Base-by-base conservation (phyloP, 768 basidiomycete genomes). In the Strobilomyces confusus region DNA sequence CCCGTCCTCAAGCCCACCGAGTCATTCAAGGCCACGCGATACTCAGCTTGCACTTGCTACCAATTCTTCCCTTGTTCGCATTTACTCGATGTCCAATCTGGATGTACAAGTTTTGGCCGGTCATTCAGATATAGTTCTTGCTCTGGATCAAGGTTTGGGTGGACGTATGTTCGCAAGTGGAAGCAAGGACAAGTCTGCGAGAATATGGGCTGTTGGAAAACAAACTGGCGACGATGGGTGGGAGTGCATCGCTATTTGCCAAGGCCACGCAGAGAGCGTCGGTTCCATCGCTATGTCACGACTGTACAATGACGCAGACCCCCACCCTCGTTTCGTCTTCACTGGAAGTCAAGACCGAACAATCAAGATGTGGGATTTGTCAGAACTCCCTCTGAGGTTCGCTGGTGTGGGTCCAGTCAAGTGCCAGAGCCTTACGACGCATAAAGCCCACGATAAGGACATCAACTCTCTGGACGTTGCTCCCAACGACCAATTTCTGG, bases 291-390 rank as follows among this genome's bases (percentile, higher is more conserved):
- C 91, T 2, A 73, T 98, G 67, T 84, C 91, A n/a, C 80, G 85
- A 25, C 58, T 58, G 25, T 44, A 48, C 47, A 40, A 36, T n/a
- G 58, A 67, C 19, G 25, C 38, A 25, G 66, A 67, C 19, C 52
- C 60, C 33, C 59, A 64, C 47, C 72, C 75, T 45, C 76, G 76
- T 37, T 95, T 97, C 72, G 75, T 95, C 77, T 89, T 98, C 67
- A 97, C 94, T 14, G 97, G 95, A 30, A 92, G 89, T 66, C 95
- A 98, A 70, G 97, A 99, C 69, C 83, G 92, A 40, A 98, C 97
- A 4, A 89, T 98, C 68, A 99, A 99, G 72, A 88, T 98, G 84
- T 99, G 97, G 97, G 93, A 98, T 70, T 67, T 98, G n/a, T 73
- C 80, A 1, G 66, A 72, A 14, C 71, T 86, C 4, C 70, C 78